phyloP scores from a whole-genome alignment of 2,329 filamentous ascomycete genomes.

The Colletotrichum tamarilloi region DNA sequence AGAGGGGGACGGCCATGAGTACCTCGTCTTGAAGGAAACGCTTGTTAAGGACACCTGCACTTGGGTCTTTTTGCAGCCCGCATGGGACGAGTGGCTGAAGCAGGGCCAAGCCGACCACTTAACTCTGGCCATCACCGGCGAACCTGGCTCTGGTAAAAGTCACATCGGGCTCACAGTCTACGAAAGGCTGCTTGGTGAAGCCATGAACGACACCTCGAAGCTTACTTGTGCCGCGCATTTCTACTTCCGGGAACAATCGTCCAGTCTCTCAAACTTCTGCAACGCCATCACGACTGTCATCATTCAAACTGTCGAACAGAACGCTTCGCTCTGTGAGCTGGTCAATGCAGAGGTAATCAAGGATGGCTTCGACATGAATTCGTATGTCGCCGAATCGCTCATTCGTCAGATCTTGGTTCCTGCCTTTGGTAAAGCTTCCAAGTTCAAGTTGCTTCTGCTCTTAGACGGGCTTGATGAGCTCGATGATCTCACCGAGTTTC shows the following conservation, averaged over 20 bases:
- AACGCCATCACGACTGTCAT: constrained; percentile 42
- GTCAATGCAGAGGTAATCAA: constrained; percentile 42
- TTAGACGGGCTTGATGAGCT: constrained; percentile 49
- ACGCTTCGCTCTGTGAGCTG: constrained; percentile 43
- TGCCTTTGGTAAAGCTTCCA: constrained; percentile 38
- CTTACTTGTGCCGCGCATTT: constrained; percentile 45
- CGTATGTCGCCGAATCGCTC: constrained; percentile 36
- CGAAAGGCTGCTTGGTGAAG: constrained; percentile 36
- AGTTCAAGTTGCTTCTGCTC: constrained; percentile 41
- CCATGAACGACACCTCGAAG: constrained; percentile 30
- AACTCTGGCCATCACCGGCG: constrained; percentile 43
- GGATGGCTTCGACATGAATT: constrained; percentile 37
- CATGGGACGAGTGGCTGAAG: constrained; percentile 43
- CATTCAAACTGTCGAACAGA: constrained; percentile 45
- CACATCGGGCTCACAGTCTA: constrained; percentile 41
- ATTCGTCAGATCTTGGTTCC: constrained; percentile 39
- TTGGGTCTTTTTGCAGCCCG: constrained; percentile 44
- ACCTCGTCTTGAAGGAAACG: constrained; percentile 42
- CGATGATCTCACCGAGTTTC: constrained; percentile 32
- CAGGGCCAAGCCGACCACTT: constrained; percentile 22
- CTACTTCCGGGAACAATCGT: constrained; percentile 49
- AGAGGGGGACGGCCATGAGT: constrained; percentile 40
- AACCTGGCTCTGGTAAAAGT: constrained; percentile 48
- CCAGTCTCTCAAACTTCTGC: constrained; percentile 38
- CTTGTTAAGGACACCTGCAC: constrained; percentile 43